Percentiles rank a stretch among this genome's conserved stretches.
Evolutionary conservation across 2,329 filamentous ascomycete species (phyloP).

Genomic region (Aspergillus sp.): DNA sequence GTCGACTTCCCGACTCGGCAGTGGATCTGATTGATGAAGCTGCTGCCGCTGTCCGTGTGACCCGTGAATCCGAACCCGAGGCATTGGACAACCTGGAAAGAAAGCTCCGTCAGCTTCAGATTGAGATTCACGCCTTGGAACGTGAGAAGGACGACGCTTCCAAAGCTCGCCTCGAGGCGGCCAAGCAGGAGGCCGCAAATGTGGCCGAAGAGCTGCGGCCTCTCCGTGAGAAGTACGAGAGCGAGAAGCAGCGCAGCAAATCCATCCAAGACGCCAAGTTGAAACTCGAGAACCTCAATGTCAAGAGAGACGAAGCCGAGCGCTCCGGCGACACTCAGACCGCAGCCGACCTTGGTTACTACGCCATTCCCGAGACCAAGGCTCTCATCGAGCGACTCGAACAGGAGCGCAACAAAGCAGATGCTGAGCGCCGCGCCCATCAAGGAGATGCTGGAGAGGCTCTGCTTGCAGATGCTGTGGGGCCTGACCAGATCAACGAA

Average conservation of each 20-base stretch:
- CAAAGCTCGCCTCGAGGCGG: conserved; percentile 74
- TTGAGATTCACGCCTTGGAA: conserved; percentile 92
- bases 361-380: conserved; percentile 92
- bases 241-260: conserved; percentile 84
- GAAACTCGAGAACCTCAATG: conserved; percentile 87
- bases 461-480: conserved; percentile 89
- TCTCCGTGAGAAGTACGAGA: conserved; percentile 91
- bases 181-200: conserved; percentile 88
- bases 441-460: conserved; percentile 63
- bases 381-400: conserved; percentile 77
- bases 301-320: conserved; percentile 91
- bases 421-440: conserved; percentile 60
- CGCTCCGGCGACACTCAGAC: conserved; percentile 79
- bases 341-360: conserved; percentile 93
- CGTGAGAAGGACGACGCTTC: conserved; percentile 95
- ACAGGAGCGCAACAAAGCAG: conserved; percentile 72
- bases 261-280: conserved; percentile 92
- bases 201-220: conserved; percentile 90
- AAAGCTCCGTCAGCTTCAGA: conserved; percentile 84
- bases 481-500: conserved; percentile 97
- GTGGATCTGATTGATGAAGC: conserved; percentile 97
- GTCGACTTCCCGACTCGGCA: conserved; percentile 90
- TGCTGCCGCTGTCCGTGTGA: conserved; percentile 91
- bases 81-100: conserved; percentile 92
- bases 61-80: conserved; percentile 93